Conservation (phyloP, 345 rosid genomes). For the Abelmoschus esculentus region DNA sequence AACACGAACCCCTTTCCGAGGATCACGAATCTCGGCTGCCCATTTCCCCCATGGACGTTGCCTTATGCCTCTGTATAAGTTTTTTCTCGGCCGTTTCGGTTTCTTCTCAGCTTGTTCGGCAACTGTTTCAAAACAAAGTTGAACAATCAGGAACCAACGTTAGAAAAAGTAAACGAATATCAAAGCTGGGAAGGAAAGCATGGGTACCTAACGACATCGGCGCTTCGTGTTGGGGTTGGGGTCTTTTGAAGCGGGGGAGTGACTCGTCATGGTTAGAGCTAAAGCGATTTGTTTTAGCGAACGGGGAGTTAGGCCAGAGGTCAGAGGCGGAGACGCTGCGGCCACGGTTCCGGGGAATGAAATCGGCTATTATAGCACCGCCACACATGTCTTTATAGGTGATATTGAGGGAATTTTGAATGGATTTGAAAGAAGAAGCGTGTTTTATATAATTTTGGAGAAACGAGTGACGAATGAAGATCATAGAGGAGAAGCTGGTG, state of each 20-base stretch:
- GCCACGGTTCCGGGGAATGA: conserved; percentile 39
- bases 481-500: background rate
- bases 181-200: background rate
- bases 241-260: conserved; percentile 14
- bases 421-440: background rate
- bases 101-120: conserved; percentile 34
- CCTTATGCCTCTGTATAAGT: conserved; percentile 77
- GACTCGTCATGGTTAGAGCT: conserved; percentile 14
- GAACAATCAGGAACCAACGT: conserved; percentile 3
- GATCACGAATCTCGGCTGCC: conserved; percentile 98
- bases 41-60: conserved; percentile 96
- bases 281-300: conserved; percentile 15
- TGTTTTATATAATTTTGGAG: background rate
- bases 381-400: conserved; percentile 48
- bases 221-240: conserved; percentile 18
- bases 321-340: conserved; percentile 32
- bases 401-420: background rate
- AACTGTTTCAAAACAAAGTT: conserved; percentile 27
- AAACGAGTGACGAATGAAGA: background rate
- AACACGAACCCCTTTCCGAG: conserved; percentile 82
- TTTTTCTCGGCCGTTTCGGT: conserved; percentile 65
- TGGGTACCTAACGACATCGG: conserved; percentile 37
- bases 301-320: conserved; percentile 44
- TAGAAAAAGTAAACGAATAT: background rate
- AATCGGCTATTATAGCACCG: conserved; percentile 50